Conservation (phyloP, 1,139 yeast species). For the Taphrina pruni region DNA sequence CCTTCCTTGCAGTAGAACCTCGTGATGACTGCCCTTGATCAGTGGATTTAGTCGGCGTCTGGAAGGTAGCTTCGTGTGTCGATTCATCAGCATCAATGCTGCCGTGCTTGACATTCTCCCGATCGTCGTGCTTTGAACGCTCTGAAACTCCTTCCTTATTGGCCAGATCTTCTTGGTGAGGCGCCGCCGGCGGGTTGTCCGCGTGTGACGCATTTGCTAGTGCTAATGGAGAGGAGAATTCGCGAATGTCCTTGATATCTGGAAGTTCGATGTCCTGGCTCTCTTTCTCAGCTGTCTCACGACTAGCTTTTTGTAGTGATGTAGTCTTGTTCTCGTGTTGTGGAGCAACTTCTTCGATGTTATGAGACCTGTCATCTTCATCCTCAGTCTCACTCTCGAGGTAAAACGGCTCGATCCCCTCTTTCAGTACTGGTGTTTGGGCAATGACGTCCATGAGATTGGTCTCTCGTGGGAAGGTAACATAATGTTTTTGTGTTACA, state of each 20-base stretch:
- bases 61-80: not conserved
- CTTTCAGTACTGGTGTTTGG: constrained; percentile 57
- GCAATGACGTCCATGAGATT: constrained; percentile 60
- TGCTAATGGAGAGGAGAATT: constrained; percentile 15
- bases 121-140: not conserved
- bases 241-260: constrained; percentile 15
- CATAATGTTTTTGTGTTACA: constrained; percentile 56
- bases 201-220: not conserved
- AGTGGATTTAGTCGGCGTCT: constrained; percentile 8
- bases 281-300: constrained; percentile 10
- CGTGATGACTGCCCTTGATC: constrained; percentile 28
- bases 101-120: not conserved
- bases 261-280: constrained; percentile 13
- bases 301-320: constrained; percentile 41
- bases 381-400: constrained; percentile 45
- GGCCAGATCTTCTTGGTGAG: not conserved
- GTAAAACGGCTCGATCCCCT: constrained; percentile 57
- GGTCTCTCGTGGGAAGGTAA: constrained; percentile 57
- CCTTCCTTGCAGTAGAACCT: constrained; percentile 17
- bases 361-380: constrained; percentile 43
- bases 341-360: constrained; percentile 44
- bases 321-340: not conserved
- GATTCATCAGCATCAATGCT: not conserved
- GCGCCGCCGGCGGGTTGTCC: not conserved
- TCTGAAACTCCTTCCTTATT: not conserved